Conservation (phyloP, 1,284 basidiomycete species). For the Hypsizygus ulmarius region DNA sequence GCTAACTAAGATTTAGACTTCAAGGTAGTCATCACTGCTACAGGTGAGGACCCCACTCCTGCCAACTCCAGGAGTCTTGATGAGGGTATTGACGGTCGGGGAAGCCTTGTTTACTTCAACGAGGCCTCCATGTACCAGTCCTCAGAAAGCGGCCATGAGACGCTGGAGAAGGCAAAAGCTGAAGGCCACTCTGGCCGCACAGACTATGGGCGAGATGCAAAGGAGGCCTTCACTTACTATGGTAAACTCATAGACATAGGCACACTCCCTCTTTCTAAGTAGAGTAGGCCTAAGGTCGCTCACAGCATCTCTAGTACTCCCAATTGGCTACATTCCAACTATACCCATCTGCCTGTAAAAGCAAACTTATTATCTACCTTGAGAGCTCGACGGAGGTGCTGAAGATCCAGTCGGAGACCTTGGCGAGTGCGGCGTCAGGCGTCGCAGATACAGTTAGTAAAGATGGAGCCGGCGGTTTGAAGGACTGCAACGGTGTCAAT, state of each 20-base stretch:
- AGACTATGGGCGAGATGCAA: too few species aligned
- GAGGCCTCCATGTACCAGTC: slow-evolving; percentile 24
- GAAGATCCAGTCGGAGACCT: slow-evolving; percentile 86
- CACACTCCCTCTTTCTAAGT: slow-evolving; percentile 7
- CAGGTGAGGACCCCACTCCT: neutral
- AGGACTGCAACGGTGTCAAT: slow-evolving; percentile 55
- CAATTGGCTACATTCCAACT: too few species aligned
- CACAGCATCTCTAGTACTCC: too few species aligned
- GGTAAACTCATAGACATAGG: too few species aligned
- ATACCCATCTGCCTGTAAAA: too few species aligned
- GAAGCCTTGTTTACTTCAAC: slow-evolving; percentile 10
- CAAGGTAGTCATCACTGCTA: neutral
- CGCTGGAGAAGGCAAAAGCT: slow-evolving; percentile 10
- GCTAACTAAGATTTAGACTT: neutral
- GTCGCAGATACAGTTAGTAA: slow-evolving; percentile 81
- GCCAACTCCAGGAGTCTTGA: neutral
- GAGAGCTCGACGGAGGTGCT: slow-evolving; percentile 76
- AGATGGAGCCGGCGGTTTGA: slow-evolving; percentile 87
- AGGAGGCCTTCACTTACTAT: too few species aligned
- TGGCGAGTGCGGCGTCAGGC: slow-evolving; percentile 81
- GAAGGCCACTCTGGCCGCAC: neutral
- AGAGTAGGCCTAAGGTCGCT: too few species aligned
- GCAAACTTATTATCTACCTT: too few species aligned
- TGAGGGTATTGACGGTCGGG: neutral
- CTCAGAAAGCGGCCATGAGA: slow-evolving; percentile 18